Evolutionary conservation across 2,329 filamentous ascomycete genomes (phyloP).

Genomic region (Cladophialophora psammophila): DNA sequence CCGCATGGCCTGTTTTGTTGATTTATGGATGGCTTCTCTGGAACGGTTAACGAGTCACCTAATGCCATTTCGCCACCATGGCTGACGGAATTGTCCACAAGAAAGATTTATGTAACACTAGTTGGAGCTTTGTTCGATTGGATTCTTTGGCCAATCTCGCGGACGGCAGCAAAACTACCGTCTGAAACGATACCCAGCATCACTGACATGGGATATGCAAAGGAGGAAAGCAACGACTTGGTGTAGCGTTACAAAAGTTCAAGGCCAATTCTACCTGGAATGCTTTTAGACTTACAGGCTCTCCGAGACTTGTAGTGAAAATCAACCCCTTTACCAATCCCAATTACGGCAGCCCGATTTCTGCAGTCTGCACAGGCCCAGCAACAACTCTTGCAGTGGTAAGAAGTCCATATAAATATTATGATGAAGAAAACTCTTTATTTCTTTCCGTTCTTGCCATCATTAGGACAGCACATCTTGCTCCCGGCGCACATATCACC

Average conservation of each 20-base stretch:
- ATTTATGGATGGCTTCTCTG: constrained; percentile 74
- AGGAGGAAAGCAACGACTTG: neutral
- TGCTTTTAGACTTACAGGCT: constrained; percentile 5
- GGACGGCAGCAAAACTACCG: neutral
- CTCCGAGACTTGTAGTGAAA: neutral
- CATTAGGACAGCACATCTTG: constrained; percentile 40
- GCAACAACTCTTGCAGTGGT: neutral
- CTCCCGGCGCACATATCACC: constrained; percentile 52
- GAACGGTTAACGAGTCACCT: constrained; percentile 25
- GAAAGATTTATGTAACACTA: neutral
- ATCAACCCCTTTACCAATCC: neutral
- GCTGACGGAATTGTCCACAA: neutral
- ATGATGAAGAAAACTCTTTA: neutral
- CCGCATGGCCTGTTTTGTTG: constrained; percentile 67
- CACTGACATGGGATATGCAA: neutral
- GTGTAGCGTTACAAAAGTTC: neutral
- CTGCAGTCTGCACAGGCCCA: neutral
- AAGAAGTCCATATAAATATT: neutral
- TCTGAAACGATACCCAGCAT: neutral
- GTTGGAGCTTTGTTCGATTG: neutral
- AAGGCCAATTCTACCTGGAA: neutral
- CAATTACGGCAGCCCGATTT: neutral
- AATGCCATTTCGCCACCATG: neutral
- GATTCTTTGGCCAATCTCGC: neutral
- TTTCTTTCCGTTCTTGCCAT: constrained; percentile 32